Percentiles rank a stretch among this genome's conserved stretches.
Evolutionary conservation across 139 green algal genomes (phyloP).

Genomic region (Chara braunii): DNA sequence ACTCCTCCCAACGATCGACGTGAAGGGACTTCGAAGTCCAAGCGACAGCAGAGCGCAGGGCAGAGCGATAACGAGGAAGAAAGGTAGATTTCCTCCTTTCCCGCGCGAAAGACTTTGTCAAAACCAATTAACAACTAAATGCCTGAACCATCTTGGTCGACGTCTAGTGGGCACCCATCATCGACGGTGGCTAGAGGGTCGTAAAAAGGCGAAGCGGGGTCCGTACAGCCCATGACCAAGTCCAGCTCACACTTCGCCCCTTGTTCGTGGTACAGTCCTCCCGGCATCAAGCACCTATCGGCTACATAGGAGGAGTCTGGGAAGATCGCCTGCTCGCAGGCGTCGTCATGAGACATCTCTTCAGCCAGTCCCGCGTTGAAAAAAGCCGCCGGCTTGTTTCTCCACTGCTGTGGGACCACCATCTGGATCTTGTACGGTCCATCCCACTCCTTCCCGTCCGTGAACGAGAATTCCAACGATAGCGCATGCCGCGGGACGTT

Average conservation of each 20-base stretch:
- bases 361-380: conserved; percentile 43
- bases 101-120: too few species aligned
- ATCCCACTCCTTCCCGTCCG: conserved; percentile 43
- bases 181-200: conserved; percentile 44
- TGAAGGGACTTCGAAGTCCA: too few species aligned
- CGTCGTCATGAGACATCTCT: conserved; percentile 30
- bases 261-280: conserved; percentile 20
- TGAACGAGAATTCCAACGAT: conserved; percentile 45
- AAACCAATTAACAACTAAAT: too few species aligned
- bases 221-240: conserved; percentile 37
- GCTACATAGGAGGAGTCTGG: conserved; percentile 27
- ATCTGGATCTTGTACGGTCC: conserved; percentile 30
- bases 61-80: too few species aligned
- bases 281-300: conserved; percentile 37
- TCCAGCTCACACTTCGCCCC: conserved; percentile 37
- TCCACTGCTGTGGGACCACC: conserved; percentile 16
- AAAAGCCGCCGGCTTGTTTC: conserved; percentile 31
- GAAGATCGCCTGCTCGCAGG: conserved; percentile 43
- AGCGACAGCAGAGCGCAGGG: too few species aligned
- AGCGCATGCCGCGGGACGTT: conserved; percentile 40
- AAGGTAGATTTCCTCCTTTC: too few species aligned
- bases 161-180: conserved; percentile 37
- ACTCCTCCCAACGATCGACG: too few species aligned
- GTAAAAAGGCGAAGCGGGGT: conserved; percentile 43
- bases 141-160: too few species aligned